Base-by-base conservation (phyloP, 169 alveolate genomes). In the Babesia gibsoni region DNA sequence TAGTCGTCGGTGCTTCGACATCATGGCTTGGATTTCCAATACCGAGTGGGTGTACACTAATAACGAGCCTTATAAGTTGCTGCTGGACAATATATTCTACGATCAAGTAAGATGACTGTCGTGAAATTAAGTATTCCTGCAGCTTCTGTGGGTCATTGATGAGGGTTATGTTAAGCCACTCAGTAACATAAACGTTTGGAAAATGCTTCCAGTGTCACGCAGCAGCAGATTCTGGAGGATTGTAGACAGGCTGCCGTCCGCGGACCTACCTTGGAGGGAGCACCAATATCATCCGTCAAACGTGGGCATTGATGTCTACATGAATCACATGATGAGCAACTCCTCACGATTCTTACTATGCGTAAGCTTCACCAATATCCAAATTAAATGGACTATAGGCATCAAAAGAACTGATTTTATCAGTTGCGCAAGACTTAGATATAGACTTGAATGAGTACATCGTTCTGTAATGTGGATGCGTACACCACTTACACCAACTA, bases 91-190 rank as follows among this genome's bases (percentile, higher is more conserved):
- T 43, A 22, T 36, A 3, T 69, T 69, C 33, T 69, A n/a, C 56
- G 53, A 16, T 5, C 66, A 69, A 72, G 81, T 69, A 33, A 4
- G 81, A 36, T 9, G 14, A 10, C 1, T 37, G 22, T 23, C 27
- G 20, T 5, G 9, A 30, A 9, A 35, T 69, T 20, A 25, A 9
- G 46, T 4, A 4, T 10, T 30, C 23, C n/a, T n/a, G 45, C 63
- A 69, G 81, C 9, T 69, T 20, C n/a, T 56, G 37, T 69, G 73
- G 72, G 46, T 69, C 33, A 69, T 69, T 5, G 0, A 22, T n/a
- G 81, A 56, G 69, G 81, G 81, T 23, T 69, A 56, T 43, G 65
- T 69, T 42, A 53, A 37, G 54, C 73, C 81, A 45, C 67, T 59
- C 45, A 3, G 65, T 22, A 33, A 23, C 53, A 7, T 45, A 27